phyloP scores from a whole-genome alignment of 83 land plant genomes.

The Diphasiastrum complanatum region DNA sequence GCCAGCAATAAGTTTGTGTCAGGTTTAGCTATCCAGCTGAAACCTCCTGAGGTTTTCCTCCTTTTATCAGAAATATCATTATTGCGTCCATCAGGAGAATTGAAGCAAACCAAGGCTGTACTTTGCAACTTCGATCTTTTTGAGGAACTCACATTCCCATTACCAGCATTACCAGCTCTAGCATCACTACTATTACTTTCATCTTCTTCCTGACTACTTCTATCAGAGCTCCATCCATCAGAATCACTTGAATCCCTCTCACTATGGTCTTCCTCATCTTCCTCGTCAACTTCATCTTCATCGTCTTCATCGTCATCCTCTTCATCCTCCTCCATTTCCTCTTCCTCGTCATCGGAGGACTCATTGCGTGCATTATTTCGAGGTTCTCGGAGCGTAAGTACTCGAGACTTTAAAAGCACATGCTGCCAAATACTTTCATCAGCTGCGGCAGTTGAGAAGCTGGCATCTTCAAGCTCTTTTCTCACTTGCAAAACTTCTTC shows the following conservation, averaged over 20 bases:
- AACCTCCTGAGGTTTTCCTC: conserved; percentile 33
- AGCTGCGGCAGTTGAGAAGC: conserved; percentile 32
- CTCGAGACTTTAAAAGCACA: conserved; percentile 24
- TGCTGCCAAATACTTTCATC: conserved; percentile 39
- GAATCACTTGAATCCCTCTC: conserved; percentile 32
- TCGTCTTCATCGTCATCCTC: conserved; percentile 33
- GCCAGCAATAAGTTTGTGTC: conserved; percentile 24
- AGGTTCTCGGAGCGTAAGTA: conserved; percentile 11
- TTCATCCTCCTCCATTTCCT: conserved; percentile 26
- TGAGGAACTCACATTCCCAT: neutral
- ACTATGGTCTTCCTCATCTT: conserved; percentile 34
- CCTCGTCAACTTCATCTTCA: conserved; percentile 27
- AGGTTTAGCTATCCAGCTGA: conserved; percentile 35
- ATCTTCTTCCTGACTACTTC: conserved; percentile 20
- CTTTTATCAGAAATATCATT: conserved; percentile 18
- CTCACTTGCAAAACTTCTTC: conserved; percentile 30
- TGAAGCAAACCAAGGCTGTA: conserved; percentile 23
- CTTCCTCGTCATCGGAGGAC: conserved; percentile 26
- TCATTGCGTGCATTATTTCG: neutral
- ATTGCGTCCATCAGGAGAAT: conserved; percentile 8
- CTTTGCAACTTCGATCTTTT: conserved; percentile 13
- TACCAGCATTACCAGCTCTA: conserved; percentile 10
- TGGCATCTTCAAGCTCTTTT: conserved; percentile 37
- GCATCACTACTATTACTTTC: conserved; percentile 14
- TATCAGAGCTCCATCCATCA: conserved; percentile 33